Base-by-base conservation (phyloP, 345 rosid genomes). In the Melaleuca alternifolia region DNA sequence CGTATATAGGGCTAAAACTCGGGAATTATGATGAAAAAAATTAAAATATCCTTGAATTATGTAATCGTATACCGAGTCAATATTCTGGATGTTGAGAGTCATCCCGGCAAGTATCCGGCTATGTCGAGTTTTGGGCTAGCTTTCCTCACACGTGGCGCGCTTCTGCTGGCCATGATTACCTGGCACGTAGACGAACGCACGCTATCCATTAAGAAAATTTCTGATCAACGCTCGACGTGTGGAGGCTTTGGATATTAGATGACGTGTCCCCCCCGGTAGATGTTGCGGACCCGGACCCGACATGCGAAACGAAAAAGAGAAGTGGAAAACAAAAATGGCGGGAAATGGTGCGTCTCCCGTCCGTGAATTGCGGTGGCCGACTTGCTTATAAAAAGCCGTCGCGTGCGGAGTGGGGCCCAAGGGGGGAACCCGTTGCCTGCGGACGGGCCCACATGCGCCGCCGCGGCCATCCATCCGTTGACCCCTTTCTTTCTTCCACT, bases 51-150 rank as follows among this genome's bases (percentile, higher is more conserved):
- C 41, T 2, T 4, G 41, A 41, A 41, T 41, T 2, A 41, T 4
- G 41, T n/a, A n/a, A n/a, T 41, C 41, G 41, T 41, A 41, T 41
- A 41, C 41, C 41, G 41, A 41, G 4, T 41, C 4, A 41, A 41
- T 2, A 41, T 41, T 41, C 41, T 14, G 15, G 65, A 26, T 26
- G 30, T 57, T 28, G 65, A 26, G 1, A 11, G 30, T 26, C 76
- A 2, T 10, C 44, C 20, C 23, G 44, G 30, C 76, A 62, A 8
- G 37, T 30, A 8, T 61, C 71, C 8, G 37, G 16, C 71, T 1
- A 13, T 6, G 13, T 0, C 10, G 18, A 61, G 71, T 61, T n/a
- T n/a, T 0, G n/a, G 0, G 7, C 41, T 41, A 41, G 4, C 4
- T 41, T 41, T 41, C 56, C 23, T 53, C 56, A 18, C 10, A 13